These are phyloP conservation scores for Puccinia coronata DNA, from an alignment of 1,284 basidiomycete genomes.

Conservation along the genomic window DNA sequence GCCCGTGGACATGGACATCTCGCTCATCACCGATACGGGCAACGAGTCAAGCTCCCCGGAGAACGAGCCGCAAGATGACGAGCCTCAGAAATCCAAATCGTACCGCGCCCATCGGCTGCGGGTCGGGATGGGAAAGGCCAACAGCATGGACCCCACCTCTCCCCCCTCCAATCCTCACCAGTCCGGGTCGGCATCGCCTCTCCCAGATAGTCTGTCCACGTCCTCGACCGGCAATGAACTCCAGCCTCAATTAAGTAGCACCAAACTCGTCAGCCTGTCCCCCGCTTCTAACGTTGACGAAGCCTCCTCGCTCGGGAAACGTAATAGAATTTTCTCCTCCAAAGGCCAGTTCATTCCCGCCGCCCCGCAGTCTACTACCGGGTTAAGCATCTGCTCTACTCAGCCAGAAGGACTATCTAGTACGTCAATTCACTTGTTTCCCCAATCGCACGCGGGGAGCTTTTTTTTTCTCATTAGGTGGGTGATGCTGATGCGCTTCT, in stretches of 20 bases:
- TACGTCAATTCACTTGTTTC: neutral
- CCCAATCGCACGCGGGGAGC: too few relatives aligned
- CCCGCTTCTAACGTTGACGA: neutral
- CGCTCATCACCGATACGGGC: neutral
- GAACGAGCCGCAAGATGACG: neutral
- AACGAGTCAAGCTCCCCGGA: neutral
- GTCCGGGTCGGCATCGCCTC: neutral
- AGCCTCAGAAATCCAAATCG: neutral
- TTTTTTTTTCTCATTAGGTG: neutral
- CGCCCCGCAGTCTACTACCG: slow-evolving; percentile 44
- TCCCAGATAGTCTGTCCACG: neutral
- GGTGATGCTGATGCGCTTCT: neutral
- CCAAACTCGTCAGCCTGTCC: neutral
- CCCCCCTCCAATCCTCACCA: neutral
- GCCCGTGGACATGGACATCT: slow-evolving; percentile 20
- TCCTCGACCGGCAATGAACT: neutral
- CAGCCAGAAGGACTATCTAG: neutral
- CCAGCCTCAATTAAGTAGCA: slow-evolving; percentile 8
- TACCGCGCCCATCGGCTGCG: slow-evolving; percentile 15
- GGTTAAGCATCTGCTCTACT: slow-evolving; percentile 30
- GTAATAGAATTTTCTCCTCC: slow-evolving; percentile 42
- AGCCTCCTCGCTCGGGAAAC: slow-evolving; percentile 2
- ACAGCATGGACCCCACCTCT: neutral
- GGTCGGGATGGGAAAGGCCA: neutral
- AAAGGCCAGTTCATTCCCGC: slow-evolving; percentile 48